phyloP scores from a whole-genome alignment of 371 early-diverging fungal genomes.

The Coemansia sp. region DNA sequence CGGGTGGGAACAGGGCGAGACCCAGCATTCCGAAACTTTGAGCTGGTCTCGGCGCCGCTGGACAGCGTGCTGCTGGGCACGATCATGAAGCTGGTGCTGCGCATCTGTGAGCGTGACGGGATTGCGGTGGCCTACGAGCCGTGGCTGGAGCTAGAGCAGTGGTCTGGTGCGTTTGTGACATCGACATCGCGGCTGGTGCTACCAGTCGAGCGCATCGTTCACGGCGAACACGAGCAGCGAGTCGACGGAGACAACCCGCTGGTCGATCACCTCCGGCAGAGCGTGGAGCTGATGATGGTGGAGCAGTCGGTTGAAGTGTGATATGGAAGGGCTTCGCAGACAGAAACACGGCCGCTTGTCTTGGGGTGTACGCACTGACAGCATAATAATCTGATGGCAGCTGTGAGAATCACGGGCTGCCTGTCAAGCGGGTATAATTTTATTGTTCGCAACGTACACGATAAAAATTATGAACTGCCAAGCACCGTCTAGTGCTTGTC shows the following conservation, averaged over 20 bases:
- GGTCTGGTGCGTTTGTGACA: constrained; percentile 51
- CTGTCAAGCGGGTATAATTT: no score
- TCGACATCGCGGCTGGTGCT: constrained; percentile 50
- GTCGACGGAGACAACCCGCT: constrained; percentile 27
- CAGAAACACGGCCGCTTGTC: no score
- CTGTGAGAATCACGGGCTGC: no score
- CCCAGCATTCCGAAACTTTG: constrained; percentile 17
- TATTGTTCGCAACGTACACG: no score
- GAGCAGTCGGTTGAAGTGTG: constrained; percentile 28
- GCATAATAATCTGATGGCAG: no score
- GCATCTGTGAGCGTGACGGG: constrained; percentile 42
- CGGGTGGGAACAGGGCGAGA: neutral
- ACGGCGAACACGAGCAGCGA: constrained; percentile 1
- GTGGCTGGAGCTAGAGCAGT: constrained; percentile 17
- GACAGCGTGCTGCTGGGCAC: constrained; percentile 48
- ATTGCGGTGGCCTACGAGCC: constrained; percentile 37
- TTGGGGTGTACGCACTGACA: no score
- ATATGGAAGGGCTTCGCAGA: no score
- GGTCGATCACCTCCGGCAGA: constrained; percentile 19
- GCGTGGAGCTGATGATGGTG: constrained; percentile 13
- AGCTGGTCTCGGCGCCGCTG: constrained; percentile 47
- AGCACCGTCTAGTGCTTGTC: neutral
- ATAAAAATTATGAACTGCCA: no score
- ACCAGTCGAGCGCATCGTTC: constrained; percentile 32
- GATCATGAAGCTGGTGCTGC: constrained; percentile 49